These are phyloP conservation scores for Calcarisporium arbuscula DNA, from an alignment of 2,329 filamentous ascomycete species.

Conservation along the genomic window DNA sequence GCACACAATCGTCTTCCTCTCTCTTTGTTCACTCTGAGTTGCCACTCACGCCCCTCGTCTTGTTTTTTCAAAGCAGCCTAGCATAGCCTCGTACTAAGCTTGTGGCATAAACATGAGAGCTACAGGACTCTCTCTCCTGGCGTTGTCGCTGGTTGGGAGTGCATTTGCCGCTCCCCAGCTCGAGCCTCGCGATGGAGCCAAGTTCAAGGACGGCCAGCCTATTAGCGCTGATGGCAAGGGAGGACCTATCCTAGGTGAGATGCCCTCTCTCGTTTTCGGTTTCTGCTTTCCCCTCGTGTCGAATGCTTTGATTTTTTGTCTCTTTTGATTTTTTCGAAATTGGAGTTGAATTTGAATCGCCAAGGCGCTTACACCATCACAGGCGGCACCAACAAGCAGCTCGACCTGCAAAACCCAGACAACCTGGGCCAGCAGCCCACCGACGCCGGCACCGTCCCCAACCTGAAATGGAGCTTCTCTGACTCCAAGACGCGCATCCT, in stretches of 20 bases:
- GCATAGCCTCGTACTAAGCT: too few species aligned
- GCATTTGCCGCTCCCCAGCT: slow-evolving; percentile 14
- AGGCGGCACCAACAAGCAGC: slow-evolving; percentile 58
- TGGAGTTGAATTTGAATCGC: too few species aligned
- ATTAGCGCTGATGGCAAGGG: slow-evolving; percentile 52
- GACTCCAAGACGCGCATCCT: slow-evolving; percentile 58
- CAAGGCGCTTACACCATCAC: background rate
- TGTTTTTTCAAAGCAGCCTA: too few species aligned
- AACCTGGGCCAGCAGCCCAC: slow-evolving; percentile 56
- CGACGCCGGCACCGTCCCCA: slow-evolving; percentile 57
- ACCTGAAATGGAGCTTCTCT: slow-evolving; percentile 65
- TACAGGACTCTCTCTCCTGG: slow-evolving; percentile 4
- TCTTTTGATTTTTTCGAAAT: background rate
- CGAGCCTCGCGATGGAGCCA: slow-evolving; percentile 15
- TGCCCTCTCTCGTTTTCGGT: too few species aligned
- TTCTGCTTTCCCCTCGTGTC: background rate
- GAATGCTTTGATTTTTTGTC: too few species aligned
- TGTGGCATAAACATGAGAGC: slow-evolving; percentile 14
- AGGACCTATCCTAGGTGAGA: too few species aligned
- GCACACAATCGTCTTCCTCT: too few species aligned
- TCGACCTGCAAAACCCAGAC: slow-evolving; percentile 58
- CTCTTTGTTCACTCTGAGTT: too few species aligned
- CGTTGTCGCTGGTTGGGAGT: slow-evolving; percentile 7
- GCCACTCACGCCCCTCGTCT: too few species aligned
- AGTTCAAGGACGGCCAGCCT: slow-evolving; percentile 47